phyloP scores from a whole-genome alignment of 1,284 basidiomycete species.

The Trichosporon asahii region DNA sequence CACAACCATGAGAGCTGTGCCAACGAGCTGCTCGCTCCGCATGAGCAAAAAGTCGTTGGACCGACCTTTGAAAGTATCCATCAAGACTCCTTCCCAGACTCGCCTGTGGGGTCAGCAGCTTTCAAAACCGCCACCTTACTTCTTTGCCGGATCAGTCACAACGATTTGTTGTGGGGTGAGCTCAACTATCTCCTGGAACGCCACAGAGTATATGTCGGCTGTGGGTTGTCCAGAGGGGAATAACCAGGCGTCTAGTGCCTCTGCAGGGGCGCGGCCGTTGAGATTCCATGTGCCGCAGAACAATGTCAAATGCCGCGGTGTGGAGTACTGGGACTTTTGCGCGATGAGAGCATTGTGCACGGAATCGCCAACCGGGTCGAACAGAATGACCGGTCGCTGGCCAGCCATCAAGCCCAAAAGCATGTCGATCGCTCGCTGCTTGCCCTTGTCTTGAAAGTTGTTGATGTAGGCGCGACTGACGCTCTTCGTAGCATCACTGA shows the following conservation, averaged over 20 bases:
- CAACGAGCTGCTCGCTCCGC: constrained; percentile 90
- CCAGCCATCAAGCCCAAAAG: constrained; percentile 88
- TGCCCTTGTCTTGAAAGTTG: constrained; percentile 94
- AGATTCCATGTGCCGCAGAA: constrained; percentile 95
- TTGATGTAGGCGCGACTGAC: constrained; percentile 90
- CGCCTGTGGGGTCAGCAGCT: constrained; percentile 55
- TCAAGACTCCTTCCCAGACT: constrained; percentile 79
- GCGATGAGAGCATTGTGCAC: constrained; percentile 67
- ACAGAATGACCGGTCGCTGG: constrained; percentile 83
- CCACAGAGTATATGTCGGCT: constrained; percentile 85
- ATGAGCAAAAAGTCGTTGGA: constrained; percentile 74
- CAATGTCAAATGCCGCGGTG: constrained; percentile 66
- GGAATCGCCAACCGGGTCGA: constrained; percentile 88
- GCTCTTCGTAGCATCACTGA: constrained; percentile 96
- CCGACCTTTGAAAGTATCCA: constrained; percentile 70
- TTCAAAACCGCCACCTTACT: constrained; percentile 53
- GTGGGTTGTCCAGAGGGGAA: constrained; percentile 58
- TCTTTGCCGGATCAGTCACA: constrained; percentile 92
- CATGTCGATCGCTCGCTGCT: constrained; percentile 92
- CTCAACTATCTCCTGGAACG: constrained; percentile 97
- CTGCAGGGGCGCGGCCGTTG: constrained; percentile 78
- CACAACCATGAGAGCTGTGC: constrained; percentile 83
- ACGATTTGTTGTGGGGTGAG: constrained; percentile 95
- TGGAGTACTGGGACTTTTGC: constrained; percentile 78
- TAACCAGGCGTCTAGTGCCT: constrained; percentile 84